Evolutionary conservation across 139 green algal species (phyloP), one percentile per base, ranked within the genome.

Genomic region (Coelastrella sp.): DNA sequence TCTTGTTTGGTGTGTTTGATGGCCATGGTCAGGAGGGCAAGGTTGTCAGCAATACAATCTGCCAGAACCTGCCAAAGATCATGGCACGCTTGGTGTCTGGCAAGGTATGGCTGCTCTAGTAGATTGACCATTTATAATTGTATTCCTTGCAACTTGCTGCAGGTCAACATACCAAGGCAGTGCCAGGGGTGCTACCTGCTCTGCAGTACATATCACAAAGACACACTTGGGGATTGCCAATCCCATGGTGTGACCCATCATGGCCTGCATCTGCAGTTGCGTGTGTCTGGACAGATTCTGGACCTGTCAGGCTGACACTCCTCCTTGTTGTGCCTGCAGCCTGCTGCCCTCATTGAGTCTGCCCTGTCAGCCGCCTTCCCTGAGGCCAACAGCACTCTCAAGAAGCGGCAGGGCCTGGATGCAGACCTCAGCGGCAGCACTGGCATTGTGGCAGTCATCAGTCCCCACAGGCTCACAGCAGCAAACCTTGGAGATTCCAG

Each of bases 401-500:
- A 65, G 66, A 56, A 76, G 19, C 10, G 22, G 49, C 65, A 25
- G 14, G 72, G 57, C 11, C 27, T 92, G 11, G 81, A 92, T 24
- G 66, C 27, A 15, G 63, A 87, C 58, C 83, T 93, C 35, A 91
- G 79, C 20, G 91, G 93, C 78, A 89, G 80, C 59, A 93, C 91
- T 22, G 91, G 87, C 82, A 84, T 93, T 19, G 74, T 90, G 79
- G 88, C 90, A 27, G 24, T 92, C 14, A 22, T 65, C 56, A 80
- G 24, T 19, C 74, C 74, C 74, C 57, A 80, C 84, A 70, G 49
- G 61, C 90, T 95, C 25, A 59, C 88, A 56, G 89, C 92, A 57
- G 92, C 89, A 49, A 95, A 95, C 82, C 80, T 95, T 7, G 94
- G 94, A 4, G 94, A 95, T 89, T 94, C 87, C 0, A 90, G 94